A percentile compares a stretch with the other conserved stretches of the same genome.
Conservation (phyloP, 371 early-diverging fungal genomes). For the Amoeboradix gromovi region DNA sequence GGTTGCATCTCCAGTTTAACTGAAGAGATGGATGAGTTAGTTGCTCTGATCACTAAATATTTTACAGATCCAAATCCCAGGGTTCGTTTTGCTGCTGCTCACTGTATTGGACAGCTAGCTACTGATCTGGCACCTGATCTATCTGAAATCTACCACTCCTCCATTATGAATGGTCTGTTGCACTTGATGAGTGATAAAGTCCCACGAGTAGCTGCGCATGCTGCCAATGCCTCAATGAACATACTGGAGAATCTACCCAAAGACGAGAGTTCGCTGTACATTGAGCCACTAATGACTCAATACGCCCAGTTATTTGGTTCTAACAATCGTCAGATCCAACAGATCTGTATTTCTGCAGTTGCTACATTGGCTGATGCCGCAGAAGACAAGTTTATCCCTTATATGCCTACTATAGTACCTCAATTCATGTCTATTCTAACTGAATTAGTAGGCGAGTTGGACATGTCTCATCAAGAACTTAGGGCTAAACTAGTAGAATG, state of each 20-base stretch:
- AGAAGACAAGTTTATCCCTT: conserved; percentile 36
- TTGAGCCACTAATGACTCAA: background rate
- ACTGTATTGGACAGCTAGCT: conserved; percentile 79
- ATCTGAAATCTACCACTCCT: conserved; percentile 25
- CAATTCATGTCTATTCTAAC: conserved; percentile 2
- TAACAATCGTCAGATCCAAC: conserved; percentile 60
- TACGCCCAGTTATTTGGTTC: conserved; percentile 10
- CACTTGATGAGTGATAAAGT: conserved; percentile 51
- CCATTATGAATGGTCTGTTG: conserved; percentile 40
- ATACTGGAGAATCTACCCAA: conserved; percentile 52
- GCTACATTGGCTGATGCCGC: conserved; percentile 88
- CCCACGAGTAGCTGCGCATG: conserved; percentile 58
- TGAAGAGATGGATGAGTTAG: conserved; percentile 36
- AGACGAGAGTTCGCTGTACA: conserved; percentile 28
- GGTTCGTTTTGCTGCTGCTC: conserved; percentile 81
- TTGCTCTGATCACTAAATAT: conserved; percentile 24
- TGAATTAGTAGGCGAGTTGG: conserved; percentile 49
- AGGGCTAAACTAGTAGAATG: conserved; percentile 88
- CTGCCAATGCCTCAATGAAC: conserved; percentile 86
- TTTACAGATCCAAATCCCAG: conserved; percentile 72
- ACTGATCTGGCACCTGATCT: conserved; percentile 50
- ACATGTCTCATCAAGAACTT: conserved; percentile 52
- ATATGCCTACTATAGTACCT: background rate
- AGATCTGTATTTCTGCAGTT: conserved; percentile 84
- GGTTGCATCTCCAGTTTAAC: conserved; percentile 76